These are phyloP conservation scores for Mycosphaerella arachidis DNA, from an alignment of 2,329 filamentous ascomycete genomes.

Conservation along the genomic window DNA sequence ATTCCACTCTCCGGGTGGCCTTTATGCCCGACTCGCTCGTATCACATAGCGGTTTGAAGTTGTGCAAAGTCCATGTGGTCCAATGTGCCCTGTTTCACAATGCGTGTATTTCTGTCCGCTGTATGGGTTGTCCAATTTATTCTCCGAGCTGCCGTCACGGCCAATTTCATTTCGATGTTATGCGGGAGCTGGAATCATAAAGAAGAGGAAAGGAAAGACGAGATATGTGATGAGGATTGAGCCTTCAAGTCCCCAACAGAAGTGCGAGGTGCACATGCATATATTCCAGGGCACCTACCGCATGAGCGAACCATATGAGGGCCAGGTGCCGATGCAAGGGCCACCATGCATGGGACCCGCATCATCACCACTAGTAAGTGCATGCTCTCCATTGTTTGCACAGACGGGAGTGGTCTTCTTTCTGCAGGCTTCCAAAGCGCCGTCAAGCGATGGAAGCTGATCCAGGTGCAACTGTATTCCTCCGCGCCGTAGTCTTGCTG, in stretches of 20 bases:
- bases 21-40: not conserved
- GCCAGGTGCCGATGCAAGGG: constrained; percentile 10
- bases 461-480: not conserved
- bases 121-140: not conserved
- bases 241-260: not conserved
- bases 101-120: not conserved
- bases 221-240: not conserved
- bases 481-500: not conserved
- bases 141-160: too few species aligned
- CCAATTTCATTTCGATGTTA: too few species aligned
- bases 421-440: not conserved
- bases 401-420: not conserved
- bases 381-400: not conserved
- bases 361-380: constrained; percentile 5
- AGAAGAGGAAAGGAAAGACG: not conserved
- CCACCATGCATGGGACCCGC: constrained; percentile 7
- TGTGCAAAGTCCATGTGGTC: not conserved
- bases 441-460: not conserved
- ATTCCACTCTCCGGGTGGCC: not conserved
- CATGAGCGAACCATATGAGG: not conserved
- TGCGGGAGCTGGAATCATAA: not conserved
- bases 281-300: constrained; percentile 5
- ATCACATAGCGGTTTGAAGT: not conserved
- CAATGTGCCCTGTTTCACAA: not conserved
- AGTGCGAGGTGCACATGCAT: constrained; percentile 8